These are phyloP conservation scores for Cercospora janseana DNA, from an alignment of 2,329 filamentous ascomycete genomes.

Conservation along the genomic window DNA sequence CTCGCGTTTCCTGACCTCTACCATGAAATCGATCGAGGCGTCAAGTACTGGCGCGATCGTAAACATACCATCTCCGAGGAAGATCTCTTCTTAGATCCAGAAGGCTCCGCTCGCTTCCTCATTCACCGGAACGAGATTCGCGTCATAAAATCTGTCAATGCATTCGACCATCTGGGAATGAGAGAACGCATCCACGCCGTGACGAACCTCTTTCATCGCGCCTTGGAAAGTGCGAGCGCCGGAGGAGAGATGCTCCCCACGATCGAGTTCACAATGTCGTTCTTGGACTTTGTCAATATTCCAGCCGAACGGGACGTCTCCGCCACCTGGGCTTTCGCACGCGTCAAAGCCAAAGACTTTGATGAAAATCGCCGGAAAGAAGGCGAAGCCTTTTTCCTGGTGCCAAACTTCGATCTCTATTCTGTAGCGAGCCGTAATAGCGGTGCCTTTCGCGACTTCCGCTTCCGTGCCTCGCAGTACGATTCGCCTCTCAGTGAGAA, in stretches of 20 bases:
- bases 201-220: constrained; percentile 47
- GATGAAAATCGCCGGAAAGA: constrained; percentile 26
- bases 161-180: constrained; percentile 24
- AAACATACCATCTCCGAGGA: constrained; percentile 23
- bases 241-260: constrained; percentile 44
- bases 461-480: constrained; percentile 18
- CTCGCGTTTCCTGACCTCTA: constrained; percentile 32
- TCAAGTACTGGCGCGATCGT: constrained; percentile 23
- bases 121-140: constrained; percentile 33
- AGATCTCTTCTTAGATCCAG: constrained; percentile 20
- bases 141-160: constrained; percentile 26
- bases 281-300: constrained; percentile 42
- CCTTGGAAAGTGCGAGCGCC: constrained; percentile 40
- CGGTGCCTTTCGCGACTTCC: constrained; percentile 27
- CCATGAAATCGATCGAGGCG: constrained; percentile 32
- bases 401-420: constrained; percentile 55
- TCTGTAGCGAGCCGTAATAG: constrained; percentile 33
- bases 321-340: constrained; percentile 29
- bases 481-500: constrained; percentile 26
- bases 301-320: constrained; percentile 15
- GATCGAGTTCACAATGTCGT: constrained; percentile 49
- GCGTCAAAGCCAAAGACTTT: not conserved
- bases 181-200: constrained; percentile 36
- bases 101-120: constrained; percentile 27
- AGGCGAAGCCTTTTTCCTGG: constrained; percentile 47